These are phyloP conservation scores for Fonsecaea multimorphosa DNA, from an alignment of 2,329 filamentous ascomycete genomes.

Conservation along the genomic window DNA sequence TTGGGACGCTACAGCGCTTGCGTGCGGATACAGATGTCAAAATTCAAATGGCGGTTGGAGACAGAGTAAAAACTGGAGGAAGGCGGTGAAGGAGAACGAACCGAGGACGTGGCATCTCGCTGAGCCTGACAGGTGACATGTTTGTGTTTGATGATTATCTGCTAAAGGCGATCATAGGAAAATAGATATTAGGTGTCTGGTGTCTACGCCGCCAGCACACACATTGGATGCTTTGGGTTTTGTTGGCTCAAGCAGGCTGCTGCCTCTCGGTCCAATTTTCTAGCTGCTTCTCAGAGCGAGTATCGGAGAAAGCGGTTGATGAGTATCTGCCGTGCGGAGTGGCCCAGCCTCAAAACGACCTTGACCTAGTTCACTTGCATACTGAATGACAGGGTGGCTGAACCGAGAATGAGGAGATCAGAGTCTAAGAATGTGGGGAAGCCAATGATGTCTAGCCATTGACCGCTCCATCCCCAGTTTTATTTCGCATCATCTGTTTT, in stretches of 20 bases:
- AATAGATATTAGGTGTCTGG: slow-evolving; percentile 13
- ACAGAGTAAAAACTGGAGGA: not conserved
- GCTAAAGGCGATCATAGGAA: slow-evolving; percentile 14
- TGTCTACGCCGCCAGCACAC: slow-evolving; percentile 1
- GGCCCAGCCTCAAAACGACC: not conserved
- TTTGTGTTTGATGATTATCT: not conserved
- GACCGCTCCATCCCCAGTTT: not conserved
- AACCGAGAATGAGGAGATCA: slow-evolving; percentile 10
- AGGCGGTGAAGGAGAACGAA: not conserved
- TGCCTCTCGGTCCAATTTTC: not conserved
- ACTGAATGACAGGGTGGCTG: slow-evolving; percentile 2
- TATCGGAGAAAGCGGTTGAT: not conserved
- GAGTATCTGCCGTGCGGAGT: slow-evolving; percentile 7
- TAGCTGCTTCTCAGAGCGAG: not conserved
- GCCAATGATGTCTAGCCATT: slow-evolving; percentile 15
- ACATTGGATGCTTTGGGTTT: not conserved
- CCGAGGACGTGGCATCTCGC: not conserved
- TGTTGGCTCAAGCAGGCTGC: not conserved
- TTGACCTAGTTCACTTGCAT: not conserved
- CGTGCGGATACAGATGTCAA: slow-evolving; percentile 2
- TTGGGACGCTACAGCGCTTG: not conserved
- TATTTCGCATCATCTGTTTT: slow-evolving; percentile 7
- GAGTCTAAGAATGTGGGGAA: slow-evolving; percentile 9
- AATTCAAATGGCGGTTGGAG: not conserved
- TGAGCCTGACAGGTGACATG: slow-evolving; percentile 3